These are phyloP conservation scores for Ophiocordyceps camponoti-floridani DNA, from an alignment of 2,329 filamentous ascomycete species.

Conservation along the genomic window DNA sequence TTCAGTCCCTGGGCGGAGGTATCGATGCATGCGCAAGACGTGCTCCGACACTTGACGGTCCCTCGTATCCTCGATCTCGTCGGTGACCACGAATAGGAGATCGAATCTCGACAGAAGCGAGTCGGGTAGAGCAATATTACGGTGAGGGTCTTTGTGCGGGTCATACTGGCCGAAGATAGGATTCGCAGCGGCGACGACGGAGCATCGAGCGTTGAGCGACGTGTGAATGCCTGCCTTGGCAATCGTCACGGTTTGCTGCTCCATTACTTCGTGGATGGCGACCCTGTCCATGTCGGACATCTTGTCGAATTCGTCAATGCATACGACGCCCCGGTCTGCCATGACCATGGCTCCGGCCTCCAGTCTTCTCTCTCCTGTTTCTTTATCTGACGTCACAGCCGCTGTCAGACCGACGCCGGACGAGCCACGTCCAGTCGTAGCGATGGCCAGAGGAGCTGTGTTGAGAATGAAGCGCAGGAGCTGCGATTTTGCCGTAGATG, in stretches of 20 bases:
- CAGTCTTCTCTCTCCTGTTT: conserved; percentile 96
- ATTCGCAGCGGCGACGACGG: conserved; percentile 89
- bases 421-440: conserved; percentile 94
- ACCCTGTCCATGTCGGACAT: conserved; percentile 97
- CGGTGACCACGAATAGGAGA: conserved; percentile 92
- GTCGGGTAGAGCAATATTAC: conserved; percentile 96
- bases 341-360: conserved; percentile 97
- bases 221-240: conserved; percentile 97
- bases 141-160: conserved; percentile 77
- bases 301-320: conserved; percentile 98
- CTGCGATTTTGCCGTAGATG: conserved; percentile 92
- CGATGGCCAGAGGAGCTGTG: conserved; percentile 89
- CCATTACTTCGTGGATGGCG: conserved; percentile 99
- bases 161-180: conserved; percentile 92
- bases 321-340: conserved; percentile 90
- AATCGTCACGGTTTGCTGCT: conserved; percentile 98
- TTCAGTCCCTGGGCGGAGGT: conserved; percentile 79
- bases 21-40: conserved; percentile 97
- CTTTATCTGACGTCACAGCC: conserved; percentile 92
- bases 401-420: conserved; percentile 95
- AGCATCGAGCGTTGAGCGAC: conserved; percentile 87
- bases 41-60: conserved; percentile 86
- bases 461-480: conserved; percentile 97
- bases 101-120: conserved; percentile 99
- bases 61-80: conserved; percentile 85